phyloP scores from a whole-genome alignment of 2,329 filamentous ascomycete species.

The Calonectria ilicicola region DNA sequence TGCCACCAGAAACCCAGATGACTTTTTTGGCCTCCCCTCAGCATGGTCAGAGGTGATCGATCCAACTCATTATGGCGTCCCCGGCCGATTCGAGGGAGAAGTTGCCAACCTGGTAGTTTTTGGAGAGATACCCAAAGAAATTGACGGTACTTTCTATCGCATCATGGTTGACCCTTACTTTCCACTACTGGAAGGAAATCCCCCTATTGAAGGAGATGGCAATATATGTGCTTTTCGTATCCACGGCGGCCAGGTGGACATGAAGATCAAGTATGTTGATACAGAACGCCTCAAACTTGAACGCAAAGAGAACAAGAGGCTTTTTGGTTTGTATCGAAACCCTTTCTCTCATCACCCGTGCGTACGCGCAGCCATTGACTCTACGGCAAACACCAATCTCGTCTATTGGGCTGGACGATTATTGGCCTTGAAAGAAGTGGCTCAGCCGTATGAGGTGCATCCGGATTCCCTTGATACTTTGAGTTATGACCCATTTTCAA shows the following conservation, averaged over 20 bases:
- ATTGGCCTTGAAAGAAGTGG: not conserved
- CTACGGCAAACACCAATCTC: not conserved
- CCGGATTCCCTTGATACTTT: not conserved
- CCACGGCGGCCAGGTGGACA: not conserved
- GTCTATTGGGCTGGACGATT: not conserved
- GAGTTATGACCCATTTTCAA: not conserved
- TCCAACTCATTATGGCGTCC: not conserved
- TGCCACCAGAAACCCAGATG: not conserved
- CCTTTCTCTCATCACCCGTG: not conserved
- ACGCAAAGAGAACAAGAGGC: not conserved
- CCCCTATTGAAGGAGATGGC: not conserved
- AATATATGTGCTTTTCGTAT: not conserved
- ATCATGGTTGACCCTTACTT: constrained; percentile 5
- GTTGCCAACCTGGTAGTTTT: not conserved
- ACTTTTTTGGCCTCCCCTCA: not conserved
- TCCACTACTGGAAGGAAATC: not conserved
- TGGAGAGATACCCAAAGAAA: not conserved
- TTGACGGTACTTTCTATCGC: not conserved
- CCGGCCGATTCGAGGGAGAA: not conserved
- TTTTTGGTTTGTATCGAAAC: not conserved
- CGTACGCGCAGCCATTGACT: not conserved
- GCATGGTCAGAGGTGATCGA: not conserved
- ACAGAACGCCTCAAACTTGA: not conserved
- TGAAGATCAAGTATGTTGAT: not conserved
- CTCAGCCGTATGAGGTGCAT: not conserved